Base-by-base conservation (phyloP, 1,139 yeast species). In the Hansenula lynferdii region DNA sequence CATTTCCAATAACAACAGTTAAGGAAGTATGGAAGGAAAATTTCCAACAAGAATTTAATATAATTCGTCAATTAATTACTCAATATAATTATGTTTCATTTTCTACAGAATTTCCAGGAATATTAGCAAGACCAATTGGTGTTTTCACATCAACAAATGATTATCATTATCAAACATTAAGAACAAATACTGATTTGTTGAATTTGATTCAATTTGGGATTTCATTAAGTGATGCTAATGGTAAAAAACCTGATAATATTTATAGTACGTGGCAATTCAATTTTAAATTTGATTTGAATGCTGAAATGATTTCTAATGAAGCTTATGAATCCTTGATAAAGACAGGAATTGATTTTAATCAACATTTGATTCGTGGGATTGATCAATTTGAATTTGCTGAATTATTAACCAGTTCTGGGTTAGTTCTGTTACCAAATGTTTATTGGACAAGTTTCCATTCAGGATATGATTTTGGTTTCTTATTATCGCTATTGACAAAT, bases 251-350 rank as follows among this genome's bases (percentile, higher is more conserved):
- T 8, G 90, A 82, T 43, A 70, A 73, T 38, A 69, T 75, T 31
- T 73, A 83, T 30, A 76, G 85, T n/a, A 86, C 96, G 21, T 92
- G 97, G 96, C 97, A 92, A 60, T 90, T 92, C 65, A 94, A 94
- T 60, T 89, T 92, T 65, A 71, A 75, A 50, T 92, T 87, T 61
- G 92, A 85, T 59, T 65, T 85, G 33, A 66, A 72, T 24, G 67
- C 70, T 26, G 95, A 89, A 56, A 92, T 92, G 96, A 86, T 76
- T 42, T 80, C 79, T 44, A 76, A 72, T 60, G 96, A 81, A 67
- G 86, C 80, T 54, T 74, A 78, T 53, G 95, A 78, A 54, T 75
- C 72, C 51, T 70, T 92, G 33, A 80, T 80, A 47, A 85, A 86
- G 41, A 79, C 95, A 8, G 97, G 96, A 24, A 74, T 90, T 36